phyloP scores from a whole-genome alignment of 306 rosid genomes.

The Cucumis hystrix region DNA sequence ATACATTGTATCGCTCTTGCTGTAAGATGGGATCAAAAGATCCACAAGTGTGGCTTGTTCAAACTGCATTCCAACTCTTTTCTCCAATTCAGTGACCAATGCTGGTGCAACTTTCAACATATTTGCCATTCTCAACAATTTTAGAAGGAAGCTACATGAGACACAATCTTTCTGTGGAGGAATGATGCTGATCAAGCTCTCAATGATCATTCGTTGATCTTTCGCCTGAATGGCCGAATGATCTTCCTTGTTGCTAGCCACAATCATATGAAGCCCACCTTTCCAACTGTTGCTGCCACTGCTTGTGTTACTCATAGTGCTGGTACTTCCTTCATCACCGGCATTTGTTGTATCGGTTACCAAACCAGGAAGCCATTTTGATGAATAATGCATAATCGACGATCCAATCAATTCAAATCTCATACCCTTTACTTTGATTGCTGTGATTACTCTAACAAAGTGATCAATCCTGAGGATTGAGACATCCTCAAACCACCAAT shows the following conservation, averaged over 20 bases:
- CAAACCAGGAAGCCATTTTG: slow-evolving; percentile 80
- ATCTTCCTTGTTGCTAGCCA: slow-evolving; percentile 51
- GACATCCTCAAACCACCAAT: slow-evolving; percentile 99
- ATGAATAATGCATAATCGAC: slow-evolving; percentile 63
- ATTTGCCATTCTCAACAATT: slow-evolving; percentile 81
- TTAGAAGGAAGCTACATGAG: slow-evolving; percentile 83
- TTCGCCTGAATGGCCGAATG: slow-evolving; percentile 44
- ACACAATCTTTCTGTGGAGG: slow-evolving; percentile 96
- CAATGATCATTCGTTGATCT: slow-evolving; percentile 77
- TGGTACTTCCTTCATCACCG: slow-evolving; percentile 47
- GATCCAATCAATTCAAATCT: slow-evolving; percentile 74
- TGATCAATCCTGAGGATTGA: slow-evolving; percentile 90
- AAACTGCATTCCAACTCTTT: slow-evolving; percentile 96
- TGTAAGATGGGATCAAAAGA: slow-evolving; percentile 68
- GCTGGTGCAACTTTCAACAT: slow-evolving; percentile 88
- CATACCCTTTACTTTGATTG: slow-evolving; percentile 93
- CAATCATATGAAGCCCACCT: slow-evolving; percentile 77
- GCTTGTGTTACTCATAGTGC: slow-evolving; percentile 28
- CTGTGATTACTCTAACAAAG: slow-evolving; percentile 83
- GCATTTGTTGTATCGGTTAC: slow-evolving; percentile 19
- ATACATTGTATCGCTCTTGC: slow-evolving; percentile 54
- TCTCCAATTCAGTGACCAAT: slow-evolving; percentile 80
- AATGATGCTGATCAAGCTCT: slow-evolving; percentile 88
- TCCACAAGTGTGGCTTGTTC: slow-evolving; percentile 80
- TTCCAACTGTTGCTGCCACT: slow-evolving; percentile 41